Evolutionary conservation across 768 basidiomycete genomes (phyloP), one percentile per base, ranked within the genome.

Genomic region (Rhizopogon salebrosus): DNA sequence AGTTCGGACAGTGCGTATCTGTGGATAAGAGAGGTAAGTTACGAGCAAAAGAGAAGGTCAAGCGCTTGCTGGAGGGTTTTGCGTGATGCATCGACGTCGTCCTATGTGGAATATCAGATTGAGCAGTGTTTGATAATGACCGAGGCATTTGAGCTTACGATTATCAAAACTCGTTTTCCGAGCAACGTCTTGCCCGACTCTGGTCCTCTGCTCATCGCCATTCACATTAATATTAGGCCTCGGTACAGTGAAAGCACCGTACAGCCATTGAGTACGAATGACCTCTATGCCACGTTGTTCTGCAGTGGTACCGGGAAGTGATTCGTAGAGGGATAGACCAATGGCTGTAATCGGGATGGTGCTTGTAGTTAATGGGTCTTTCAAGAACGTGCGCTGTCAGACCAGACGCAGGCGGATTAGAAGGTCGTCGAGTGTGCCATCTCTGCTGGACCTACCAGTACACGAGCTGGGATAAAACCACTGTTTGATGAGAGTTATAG

Each of bases 251-350:
- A 46, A 16, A 46, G 31, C 31, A 20, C 73, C 87, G 66, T 68
- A 90, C 89, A 98, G 75, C 97, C 97, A 99, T 69, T 99, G 97
- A 14, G 95, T 99, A 51, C 95, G 81, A 60, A 97, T 75, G 57
- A 99, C 92, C 66, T 97, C 86, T 54, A 73, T 79, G 42, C 90
- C 90, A 48, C 92, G 78, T 65, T 85, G 80, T 59, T 92, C 83
- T 27, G 70, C 82, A 1, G 83, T 83, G 3, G 82, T 80, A 16
- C 85, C 91, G 5, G 85, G 84, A 16, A 98, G 76, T 24, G 89
- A 82, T 67, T 99, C 97, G 61, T 99, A 99, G 3, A 99, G 77
- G 4, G 93, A 95, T 27, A 99, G 81, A 2, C 97, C 95, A 57
- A 99, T 98, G 3, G 97, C 95, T 68, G 94, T 90, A 58, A 98